These are phyloP conservation scores for sunflower (Helianthus annuus) DNA, from an alignment of 129 eudicot genomes.

Conservation along the genomic window HanXRQr2.0-SUNRISE NC_035441.2:24875711-24876210, in stretches of 20 bases:
- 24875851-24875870: constrained; percentile 43
- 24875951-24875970: constrained; percentile 6
- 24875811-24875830: constrained; percentile 37
- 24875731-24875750: constrained; percentile 88
- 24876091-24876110: constrained; percentile 93
- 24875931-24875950: constrained; percentile 44
- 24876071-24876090: constrained; percentile 92
- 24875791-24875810: constrained; percentile 49
- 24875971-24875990: constrained; percentile 14
- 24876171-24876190: too few relatives aligned
- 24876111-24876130: constrained; percentile 49
- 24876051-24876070: constrained; percentile 92
- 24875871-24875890: constrained; percentile 54
- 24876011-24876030: background rate
- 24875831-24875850: constrained; percentile 37
- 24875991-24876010: constrained; percentile 10
- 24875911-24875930: constrained; percentile 92
- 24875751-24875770: constrained; percentile 92
- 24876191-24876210: too few relatives aligned
- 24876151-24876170: too few relatives aligned
- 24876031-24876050: constrained; percentile 1
- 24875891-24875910: constrained; percentile 82
- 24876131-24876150: constrained; percentile 11
- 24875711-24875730: constrained; percentile 93
- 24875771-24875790: constrained; percentile 64